Evolutionary conservation across 805 yeast genomes (phyloP).

Genomic region (Blastobotrys attinorum): DNA sequence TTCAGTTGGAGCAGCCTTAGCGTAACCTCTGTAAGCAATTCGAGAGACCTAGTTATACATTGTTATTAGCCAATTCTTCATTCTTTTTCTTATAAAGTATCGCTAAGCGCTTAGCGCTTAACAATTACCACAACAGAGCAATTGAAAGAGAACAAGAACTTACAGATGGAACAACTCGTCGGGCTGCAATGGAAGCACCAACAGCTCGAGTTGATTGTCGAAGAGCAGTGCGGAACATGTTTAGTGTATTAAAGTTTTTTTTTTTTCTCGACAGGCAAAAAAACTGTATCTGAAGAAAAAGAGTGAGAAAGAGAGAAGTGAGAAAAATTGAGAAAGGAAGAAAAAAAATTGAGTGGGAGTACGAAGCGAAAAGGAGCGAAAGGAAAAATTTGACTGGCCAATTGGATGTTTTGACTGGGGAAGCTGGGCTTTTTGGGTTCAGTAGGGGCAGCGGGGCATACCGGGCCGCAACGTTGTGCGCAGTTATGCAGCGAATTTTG

Average conservation of each 20-base stretch:
- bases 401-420: too few species aligned
- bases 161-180: conserved; percentile 27
- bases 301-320: neutral
- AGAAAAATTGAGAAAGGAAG: neutral
- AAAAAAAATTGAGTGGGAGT: neutral
- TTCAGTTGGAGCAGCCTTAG: conserved; percentile 99
- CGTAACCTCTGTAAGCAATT: conserved; percentile 74
- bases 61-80: too few species aligned
- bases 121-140: neutral
- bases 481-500: neutral
- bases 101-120: neutral
- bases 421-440: neutral
- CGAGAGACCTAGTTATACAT: conserved; percentile 7
- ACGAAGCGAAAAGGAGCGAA: neutral
- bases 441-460: neutral
- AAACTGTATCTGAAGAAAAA: neutral
- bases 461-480: neutral
- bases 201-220: conserved; percentile 33
- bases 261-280: conserved; percentile 1
- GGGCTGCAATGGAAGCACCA: conserved; percentile 27
- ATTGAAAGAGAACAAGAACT: conserved; percentile 10
- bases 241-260: conserved; percentile 7
- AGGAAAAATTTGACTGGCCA: neutral
- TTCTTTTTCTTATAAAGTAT: neutral
- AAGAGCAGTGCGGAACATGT: conserved; percentile 35